A percentile compares a stretch with the other conserved stretches of the same genome.
These are phyloP conservation scores for Arthroderma uncinatum DNA, from an alignment of 2,329 filamentous ascomycete species.

Conservation along the genomic window DNA sequence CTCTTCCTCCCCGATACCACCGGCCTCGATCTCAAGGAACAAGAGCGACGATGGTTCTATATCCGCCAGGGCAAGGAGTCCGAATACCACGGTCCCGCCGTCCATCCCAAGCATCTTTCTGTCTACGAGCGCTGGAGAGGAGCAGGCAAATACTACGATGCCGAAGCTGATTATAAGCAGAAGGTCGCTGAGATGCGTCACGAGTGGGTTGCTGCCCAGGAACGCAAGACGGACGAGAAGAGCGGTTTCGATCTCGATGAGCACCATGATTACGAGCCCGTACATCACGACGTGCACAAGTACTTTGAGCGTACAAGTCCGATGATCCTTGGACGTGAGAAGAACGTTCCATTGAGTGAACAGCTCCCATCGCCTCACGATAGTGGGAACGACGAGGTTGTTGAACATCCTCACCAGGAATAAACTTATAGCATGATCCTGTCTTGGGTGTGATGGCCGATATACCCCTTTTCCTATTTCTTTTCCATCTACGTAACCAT, in stretches of 20 bases:
- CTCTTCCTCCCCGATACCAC: conserved; percentile 94
- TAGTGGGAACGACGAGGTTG: not conserved
- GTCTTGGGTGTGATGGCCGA: not conserved
- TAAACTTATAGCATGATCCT: not conserved
- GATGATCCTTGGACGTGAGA: conserved; percentile 12
- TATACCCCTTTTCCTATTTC: not conserved
- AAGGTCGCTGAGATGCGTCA: conserved; percentile 73
- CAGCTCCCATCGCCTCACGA: conserved; percentile 9
- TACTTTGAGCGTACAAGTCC: conserved; percentile 44
- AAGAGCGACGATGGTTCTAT: conserved; percentile 85
- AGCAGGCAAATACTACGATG: conserved; percentile 70
- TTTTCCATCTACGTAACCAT: not conserved
- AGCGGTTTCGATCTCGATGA: conserved; percentile 29
- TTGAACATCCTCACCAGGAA: not conserved
- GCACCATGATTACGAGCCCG: conserved; percentile 38
- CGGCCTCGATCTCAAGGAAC: conserved; percentile 90
- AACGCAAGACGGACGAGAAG: conserved; percentile 42
- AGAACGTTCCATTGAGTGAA: not conserved
- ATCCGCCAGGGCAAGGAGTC: conserved; percentile 64
- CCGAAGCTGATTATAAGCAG: conserved; percentile 67
- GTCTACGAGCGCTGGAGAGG: conserved; percentile 76
- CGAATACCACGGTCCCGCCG: conserved; percentile 87
- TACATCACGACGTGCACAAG: conserved; percentile 39
- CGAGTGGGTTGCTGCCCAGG: conserved; percentile 42
- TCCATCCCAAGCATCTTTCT: conserved; percentile 79